These are phyloP conservation scores for Leccinum ponderosum DNA, from an alignment of 1,284 basidiomycete genomes.

Conservation along the genomic window DNA sequence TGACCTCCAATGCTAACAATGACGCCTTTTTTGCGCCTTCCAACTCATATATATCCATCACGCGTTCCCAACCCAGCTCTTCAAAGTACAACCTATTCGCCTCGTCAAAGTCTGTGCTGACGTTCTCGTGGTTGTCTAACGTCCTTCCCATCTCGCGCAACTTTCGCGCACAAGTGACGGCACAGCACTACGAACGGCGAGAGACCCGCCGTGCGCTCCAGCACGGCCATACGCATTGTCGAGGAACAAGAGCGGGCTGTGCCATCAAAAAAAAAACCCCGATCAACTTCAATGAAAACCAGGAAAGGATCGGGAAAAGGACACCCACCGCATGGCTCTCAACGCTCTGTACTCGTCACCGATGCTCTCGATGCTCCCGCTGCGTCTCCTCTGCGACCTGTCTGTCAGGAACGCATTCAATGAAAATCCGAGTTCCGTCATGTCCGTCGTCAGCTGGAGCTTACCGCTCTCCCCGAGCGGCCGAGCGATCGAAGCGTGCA, in stretches of 20 bases:
- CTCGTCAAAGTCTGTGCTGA: slow-evolving; percentile 99
- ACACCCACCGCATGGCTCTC: slow-evolving; percentile 73
- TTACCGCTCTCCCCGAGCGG: slow-evolving; percentile 89
- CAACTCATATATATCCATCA: slow-evolving; percentile 99
- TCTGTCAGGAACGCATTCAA: slow-evolving; percentile 75
- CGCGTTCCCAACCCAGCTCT: slow-evolving; percentile 95
- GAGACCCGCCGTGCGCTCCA: slow-evolving; percentile 68
- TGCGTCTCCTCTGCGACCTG: slow-evolving; percentile 56
- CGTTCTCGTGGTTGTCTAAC: slow-evolving; percentile 93
- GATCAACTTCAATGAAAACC: not conserved
- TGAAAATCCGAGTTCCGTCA: slow-evolving; percentile 94
- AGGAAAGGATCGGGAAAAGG: not conserved
- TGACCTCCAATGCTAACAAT: slow-evolving; percentile 95
- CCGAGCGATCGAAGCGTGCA: slow-evolving; percentile 87
- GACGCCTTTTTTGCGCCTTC: slow-evolving; percentile 86
- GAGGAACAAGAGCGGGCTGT: slow-evolving; percentile 83
- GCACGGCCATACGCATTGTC: slow-evolving; percentile 71
- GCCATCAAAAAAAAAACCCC: not conserved
- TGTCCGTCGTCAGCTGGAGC: slow-evolving; percentile 89
- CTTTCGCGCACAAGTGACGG: slow-evolving; percentile 94
- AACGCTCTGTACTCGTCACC: slow-evolving; percentile 82
- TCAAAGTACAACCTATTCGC: slow-evolving; percentile 99
- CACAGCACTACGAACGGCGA: slow-evolving; percentile 87
- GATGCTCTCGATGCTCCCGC: slow-evolving; percentile 65
- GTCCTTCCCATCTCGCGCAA: slow-evolving; percentile 78